Evolutionary conservation across 225 moss, liverwort and hornwort genomes (phyloP).

Genomic region (Lunularia cruciata): DNA sequence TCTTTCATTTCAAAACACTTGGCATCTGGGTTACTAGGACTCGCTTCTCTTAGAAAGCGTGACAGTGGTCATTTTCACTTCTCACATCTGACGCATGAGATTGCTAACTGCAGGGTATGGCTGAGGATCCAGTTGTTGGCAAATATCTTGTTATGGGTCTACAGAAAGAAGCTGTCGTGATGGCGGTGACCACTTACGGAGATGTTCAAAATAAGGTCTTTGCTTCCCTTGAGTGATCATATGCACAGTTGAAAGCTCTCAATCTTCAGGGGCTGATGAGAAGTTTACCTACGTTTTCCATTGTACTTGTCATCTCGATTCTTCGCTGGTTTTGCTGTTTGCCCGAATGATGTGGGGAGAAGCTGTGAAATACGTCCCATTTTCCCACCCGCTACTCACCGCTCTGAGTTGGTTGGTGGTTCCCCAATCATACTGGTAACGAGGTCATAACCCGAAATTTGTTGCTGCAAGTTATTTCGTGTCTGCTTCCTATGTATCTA

Average conservation of each 20-base stretch:
- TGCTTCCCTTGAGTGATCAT: neutral
- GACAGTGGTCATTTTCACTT: too few species aligned
- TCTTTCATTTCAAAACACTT: too few species aligned
- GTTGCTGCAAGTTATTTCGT: too few species aligned
- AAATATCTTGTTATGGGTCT: conserved; percentile 90
- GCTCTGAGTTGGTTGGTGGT: too few species aligned
- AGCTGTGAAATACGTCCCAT: neutral
- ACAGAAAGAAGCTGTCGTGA: conserved; percentile 70
- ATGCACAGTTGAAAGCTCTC: too few species aligned
- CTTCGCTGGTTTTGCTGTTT: neutral
- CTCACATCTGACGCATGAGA: neutral
- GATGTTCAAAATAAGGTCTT: conserved; percentile 78
- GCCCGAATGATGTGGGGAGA: neutral
- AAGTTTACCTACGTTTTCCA: neutral
- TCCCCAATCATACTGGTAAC: too few species aligned
- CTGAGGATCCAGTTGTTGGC: conserved; percentile 67
- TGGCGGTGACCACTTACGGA: conserved; percentile 75
- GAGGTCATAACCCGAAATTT: too few species aligned
- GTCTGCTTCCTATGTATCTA: too few species aligned
- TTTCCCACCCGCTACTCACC: too few species aligned
- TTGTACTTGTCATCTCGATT: neutral
- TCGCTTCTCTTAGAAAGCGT: too few species aligned
- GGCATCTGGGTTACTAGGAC: too few species aligned
- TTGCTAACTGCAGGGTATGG: conserved; percentile 33
- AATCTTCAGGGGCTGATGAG: neutral